phyloP scores from a whole-genome alignment of 441 rosid species.

The Pelargonium hybrid region DNA sequence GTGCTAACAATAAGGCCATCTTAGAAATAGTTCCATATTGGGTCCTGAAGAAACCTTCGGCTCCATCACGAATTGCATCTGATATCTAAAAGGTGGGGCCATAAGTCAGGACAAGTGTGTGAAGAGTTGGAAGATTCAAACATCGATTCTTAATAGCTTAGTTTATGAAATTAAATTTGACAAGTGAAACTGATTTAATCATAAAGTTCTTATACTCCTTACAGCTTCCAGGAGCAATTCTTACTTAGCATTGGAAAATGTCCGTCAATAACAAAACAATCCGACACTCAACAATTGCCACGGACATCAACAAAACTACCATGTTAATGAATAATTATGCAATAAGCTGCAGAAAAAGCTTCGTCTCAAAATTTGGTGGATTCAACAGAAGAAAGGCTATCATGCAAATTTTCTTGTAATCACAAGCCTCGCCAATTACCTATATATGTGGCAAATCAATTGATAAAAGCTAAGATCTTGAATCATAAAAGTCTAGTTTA shows the following conservation, averaged over 20 bases:
- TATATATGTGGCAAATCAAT: not conserved
- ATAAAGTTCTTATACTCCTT: not conserved
- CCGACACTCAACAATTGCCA: not conserved
- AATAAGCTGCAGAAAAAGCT: not conserved
- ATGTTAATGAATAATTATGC: not conserved
- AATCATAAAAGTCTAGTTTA: not conserved
- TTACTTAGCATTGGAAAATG: too few relatives aligned
- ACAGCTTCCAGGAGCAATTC: not conserved
- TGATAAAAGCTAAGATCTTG: not conserved
- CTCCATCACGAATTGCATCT: slow-evolving; percentile 98
- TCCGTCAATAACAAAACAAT: not conserved
- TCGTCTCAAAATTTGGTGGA: not conserved
- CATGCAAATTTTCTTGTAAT: too few relatives aligned
- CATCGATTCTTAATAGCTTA: not conserved
- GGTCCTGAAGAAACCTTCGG: slow-evolving; percentile 96
- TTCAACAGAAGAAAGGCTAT: not conserved
- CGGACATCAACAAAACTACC: not conserved
- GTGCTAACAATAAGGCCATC: slow-evolving; percentile 84
- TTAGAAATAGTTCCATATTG: slow-evolving; percentile 92
- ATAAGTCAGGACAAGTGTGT: slow-evolving; percentile 24
- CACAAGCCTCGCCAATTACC: too few relatives aligned
- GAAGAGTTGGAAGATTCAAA: not conserved
- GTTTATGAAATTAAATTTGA: not conserved
- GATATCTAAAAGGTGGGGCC: slow-evolving; percentile 58
- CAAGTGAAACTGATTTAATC: not conserved